Conservation (phyloP, 2,329 filamentous ascomycete genomes). For the Ceratocystis papillata region DNA sequence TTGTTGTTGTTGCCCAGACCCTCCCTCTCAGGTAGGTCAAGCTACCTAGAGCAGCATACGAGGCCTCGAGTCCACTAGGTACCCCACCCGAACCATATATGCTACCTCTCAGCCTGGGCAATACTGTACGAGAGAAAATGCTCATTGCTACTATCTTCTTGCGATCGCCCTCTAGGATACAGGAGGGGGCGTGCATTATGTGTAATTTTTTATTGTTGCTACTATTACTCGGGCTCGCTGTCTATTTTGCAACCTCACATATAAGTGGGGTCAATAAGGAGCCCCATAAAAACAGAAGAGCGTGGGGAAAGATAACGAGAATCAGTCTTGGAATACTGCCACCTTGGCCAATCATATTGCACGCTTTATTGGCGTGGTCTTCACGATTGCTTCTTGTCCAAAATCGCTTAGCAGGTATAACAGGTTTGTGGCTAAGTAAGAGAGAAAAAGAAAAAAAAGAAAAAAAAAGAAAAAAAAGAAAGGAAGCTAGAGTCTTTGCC, state of each 20-base stretch:
- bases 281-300: not conserved
- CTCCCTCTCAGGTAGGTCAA: too few relatives aligned
- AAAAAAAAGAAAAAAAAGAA: too few relatives aligned
- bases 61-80: too few relatives aligned
- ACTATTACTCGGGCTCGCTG: not conserved
- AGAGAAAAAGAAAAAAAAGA: too few relatives aligned
- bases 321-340: too few relatives aligned
- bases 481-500: not conserved
- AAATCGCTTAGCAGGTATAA: too few relatives aligned
- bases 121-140: not conserved
- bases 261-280: not conserved
- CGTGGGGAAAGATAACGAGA: not conserved
- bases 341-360: not conserved
- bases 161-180: slow-evolving; percentile 5
- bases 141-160: not conserved
- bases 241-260: slow-evolving; percentile 4
- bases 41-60: too few relatives aligned
- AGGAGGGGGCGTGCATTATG: not conserved
- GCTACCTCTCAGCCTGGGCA: too few relatives aligned
- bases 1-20: too few relatives aligned
- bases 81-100: too few relatives aligned
- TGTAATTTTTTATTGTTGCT: not conserved
- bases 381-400: too few relatives aligned
- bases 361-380: not conserved
- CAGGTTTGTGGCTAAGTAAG: too few relatives aligned